These are phyloP conservation scores for Fusarium sp. DNA, from an alignment of 2,329 filamentous ascomycete genomes.

Conservation along the genomic window DNA sequence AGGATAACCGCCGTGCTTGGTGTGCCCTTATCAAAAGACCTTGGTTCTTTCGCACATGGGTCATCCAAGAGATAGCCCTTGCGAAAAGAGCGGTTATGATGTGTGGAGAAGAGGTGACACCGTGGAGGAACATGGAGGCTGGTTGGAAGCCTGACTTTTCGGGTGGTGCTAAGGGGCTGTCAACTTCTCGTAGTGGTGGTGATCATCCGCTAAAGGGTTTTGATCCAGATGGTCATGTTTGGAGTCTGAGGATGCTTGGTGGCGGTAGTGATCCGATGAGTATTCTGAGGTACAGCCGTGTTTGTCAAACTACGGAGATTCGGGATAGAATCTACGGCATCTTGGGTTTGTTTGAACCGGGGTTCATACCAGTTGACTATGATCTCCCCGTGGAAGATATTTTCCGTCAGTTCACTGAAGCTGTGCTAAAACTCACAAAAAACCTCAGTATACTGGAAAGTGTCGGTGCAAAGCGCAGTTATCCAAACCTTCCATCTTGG, in stretches of 20 bases:
- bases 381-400: not conserved
- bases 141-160: constrained; percentile 7
- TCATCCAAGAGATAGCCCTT: constrained; percentile 13
- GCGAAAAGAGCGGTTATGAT: not conserved
- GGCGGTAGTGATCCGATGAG: not conserved
- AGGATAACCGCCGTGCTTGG: not conserved
- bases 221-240: not conserved
- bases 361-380: not conserved
- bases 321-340: constrained; percentile 15
- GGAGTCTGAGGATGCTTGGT: not conserved
- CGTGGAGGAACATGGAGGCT: not conserved
- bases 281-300: constrained; percentile 5
- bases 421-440: not conserved
- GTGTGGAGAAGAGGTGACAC: not conserved
- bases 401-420: constrained; percentile 9
- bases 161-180: not conserved
- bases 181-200: not conserved
- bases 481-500: constrained; percentile 1
- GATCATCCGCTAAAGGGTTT: constrained; percentile 8
- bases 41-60: constrained; percentile 27
- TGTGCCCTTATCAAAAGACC: not conserved
- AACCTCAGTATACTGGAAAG: not conserved
- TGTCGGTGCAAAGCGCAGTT: not conserved
- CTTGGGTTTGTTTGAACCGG: constrained; percentile 5
- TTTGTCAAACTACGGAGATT: constrained; percentile 7